Evolutionary conservation across 192 early-diverging fungal species (phyloP), one percentile per base, ranked within the genome.

Genomic region (Coemansia reversa): DNA sequence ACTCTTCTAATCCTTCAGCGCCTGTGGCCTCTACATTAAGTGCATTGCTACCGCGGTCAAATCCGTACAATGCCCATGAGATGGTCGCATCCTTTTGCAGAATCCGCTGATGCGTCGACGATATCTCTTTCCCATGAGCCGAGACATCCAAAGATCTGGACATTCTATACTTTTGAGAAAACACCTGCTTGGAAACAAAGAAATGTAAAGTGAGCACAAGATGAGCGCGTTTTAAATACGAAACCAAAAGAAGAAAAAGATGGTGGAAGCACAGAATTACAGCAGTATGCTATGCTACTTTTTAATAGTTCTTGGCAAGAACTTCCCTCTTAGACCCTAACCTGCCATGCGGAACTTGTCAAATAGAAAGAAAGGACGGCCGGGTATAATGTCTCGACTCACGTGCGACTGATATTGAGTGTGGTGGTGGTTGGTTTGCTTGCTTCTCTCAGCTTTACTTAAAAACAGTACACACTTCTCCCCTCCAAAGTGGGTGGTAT

Each of bases 1-100:
- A 86, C 62, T 95, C 91, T 24, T 94, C 93, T 7, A 96, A 84
- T 1, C 87, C 91, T 35, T 83, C 92, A 79, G 81, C 78, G 23
- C 92, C 92, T 7, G 78, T 84, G 1, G 74, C 76, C 51, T 87
- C 80, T 55, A 80, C 78, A 39, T 67, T 66, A 7, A 80, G 78
- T 6, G 73, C 63, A 23, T 51, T 72, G n/a, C 88, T 76, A 19
- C 88, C 89, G 63, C 88, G 88, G 76, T 91, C 89, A 63, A 89
- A 92, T 12, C 86, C 84, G 69, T 84, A 92, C 33, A 92, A 55
- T 7, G 87, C 85, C 93, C 93, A 95, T 55, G 84, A 81, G 51
- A 84, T 88, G 67, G 69, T 68, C 48, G 69, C 74, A 33, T 79
- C 75, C 12, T 83, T 84, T 49, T 66, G 60, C 22, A 90, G 76